phyloP scores from a whole-genome alignment of 306 rosid genomes.

The Pterocarpus macrocarpus region DNA sequence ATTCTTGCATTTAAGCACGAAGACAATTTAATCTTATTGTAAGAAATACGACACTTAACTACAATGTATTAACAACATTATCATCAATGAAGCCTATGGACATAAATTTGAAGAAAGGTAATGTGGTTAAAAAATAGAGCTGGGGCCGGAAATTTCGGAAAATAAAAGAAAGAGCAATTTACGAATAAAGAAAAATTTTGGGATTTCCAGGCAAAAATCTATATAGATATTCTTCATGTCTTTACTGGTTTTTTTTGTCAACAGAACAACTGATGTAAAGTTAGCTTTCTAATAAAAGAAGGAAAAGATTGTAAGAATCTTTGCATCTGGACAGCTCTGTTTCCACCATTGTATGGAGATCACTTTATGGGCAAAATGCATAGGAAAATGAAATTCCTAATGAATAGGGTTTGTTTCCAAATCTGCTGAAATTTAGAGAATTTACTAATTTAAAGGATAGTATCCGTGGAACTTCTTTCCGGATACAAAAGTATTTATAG shows the following conservation, averaged over 20 bases:
- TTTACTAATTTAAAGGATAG: not conserved
- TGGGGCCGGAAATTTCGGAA: not conserved
- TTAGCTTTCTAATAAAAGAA: not conserved
- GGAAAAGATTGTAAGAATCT: not conserved
- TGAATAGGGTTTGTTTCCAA: not conserved
- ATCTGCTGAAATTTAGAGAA: not conserved
- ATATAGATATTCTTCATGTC: not conserved
- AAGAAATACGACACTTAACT: no score
- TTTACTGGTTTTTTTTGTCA: not conserved
- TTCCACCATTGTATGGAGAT: not conserved
- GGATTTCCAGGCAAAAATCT: not conserved
- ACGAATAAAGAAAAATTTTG: not conserved
- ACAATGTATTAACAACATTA: no score
- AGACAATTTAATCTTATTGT: not conserved
- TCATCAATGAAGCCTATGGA: no score
- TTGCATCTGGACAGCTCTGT: constrained; percentile 13
- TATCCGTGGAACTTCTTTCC: constrained; percentile 6
- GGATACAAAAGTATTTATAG: not conserved
- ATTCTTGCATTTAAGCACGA: not conserved
- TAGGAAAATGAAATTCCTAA: not conserved
- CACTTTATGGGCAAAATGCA: not conserved
- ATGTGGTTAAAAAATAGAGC: no score
- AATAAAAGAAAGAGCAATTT: not conserved
- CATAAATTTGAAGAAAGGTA: no score
- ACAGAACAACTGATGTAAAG: not conserved